Evolutionary conservation across 106 monocot genomes (phyloP).

Genomic region (Platanthera zijinensis): DNA sequence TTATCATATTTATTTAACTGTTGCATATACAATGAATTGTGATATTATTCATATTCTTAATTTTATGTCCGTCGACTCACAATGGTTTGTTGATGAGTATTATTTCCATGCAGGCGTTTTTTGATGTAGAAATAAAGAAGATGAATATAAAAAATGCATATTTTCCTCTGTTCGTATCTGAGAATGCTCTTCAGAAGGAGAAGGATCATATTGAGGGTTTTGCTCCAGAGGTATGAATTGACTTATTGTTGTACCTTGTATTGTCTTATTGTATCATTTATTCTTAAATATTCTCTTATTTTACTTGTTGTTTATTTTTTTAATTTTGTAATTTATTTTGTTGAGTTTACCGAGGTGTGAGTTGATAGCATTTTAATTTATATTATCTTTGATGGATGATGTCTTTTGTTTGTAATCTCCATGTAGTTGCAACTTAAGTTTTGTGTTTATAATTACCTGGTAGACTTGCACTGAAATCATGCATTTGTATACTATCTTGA

Average conservation of each 20-base stretch:
- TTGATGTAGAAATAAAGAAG: too few species aligned
- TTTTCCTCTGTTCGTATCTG: too few species aligned
- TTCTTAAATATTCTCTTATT: background rate
- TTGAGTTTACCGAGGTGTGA: background rate
- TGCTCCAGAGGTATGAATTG: conserved; percentile 75
- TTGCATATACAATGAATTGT: background rate
- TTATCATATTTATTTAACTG: background rate
- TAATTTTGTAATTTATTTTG: background rate
- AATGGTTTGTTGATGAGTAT: conserved; percentile 29
- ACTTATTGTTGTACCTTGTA: background rate
- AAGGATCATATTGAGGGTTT: conserved; percentile 94
- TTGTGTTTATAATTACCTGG: background rate
- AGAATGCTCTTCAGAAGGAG: too few species aligned
- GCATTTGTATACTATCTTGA: background rate
- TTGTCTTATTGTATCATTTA: background rate
- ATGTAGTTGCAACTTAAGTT: background rate
- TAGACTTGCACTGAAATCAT: background rate
- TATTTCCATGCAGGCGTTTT: background rate
- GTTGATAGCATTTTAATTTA: background rate
- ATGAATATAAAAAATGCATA: too few species aligned
- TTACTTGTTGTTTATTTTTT: background rate
- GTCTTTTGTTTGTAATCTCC: background rate
- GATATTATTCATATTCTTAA: background rate
- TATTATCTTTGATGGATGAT: background rate
- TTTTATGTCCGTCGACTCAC: conserved; percentile 18